phyloP scores from a whole-genome alignment of 768 basidiomycete species.

The Mycena indigotica region DNA sequence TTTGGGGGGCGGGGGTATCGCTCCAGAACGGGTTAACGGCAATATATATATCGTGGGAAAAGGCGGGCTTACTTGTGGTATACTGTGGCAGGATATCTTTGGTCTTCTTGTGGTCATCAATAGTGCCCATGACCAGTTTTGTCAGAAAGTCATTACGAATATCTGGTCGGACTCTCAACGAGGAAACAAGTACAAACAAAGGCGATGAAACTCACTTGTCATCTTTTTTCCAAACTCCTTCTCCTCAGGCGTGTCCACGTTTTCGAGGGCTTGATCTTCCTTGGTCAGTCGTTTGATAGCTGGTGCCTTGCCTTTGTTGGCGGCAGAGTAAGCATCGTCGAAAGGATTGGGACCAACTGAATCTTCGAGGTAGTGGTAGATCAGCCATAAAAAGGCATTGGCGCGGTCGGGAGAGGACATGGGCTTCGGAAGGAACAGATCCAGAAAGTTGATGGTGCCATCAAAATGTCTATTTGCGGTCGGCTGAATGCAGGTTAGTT shows the following conservation, averaged over 20 bases:
- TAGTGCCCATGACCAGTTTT: constrained; percentile 59
- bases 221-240: constrained; percentile 76
- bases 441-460: constrained; percentile 71
- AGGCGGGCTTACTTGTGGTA: background rate
- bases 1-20: constrained; percentile 21
- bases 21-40: too few species aligned
- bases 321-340: constrained; percentile 62
- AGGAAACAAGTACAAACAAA: too few species aligned
- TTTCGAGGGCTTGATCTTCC: constrained; percentile 62
- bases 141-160: constrained; percentile 72
- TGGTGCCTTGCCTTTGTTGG: constrained; percentile 65
- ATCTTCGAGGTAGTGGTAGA: constrained; percentile 80
- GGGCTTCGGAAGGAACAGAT: constrained; percentile 80
- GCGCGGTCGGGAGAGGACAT: constrained; percentile 76
- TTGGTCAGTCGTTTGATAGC: constrained; percentile 55
- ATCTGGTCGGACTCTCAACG: background rate
- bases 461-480: constrained; percentile 74
- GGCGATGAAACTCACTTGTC: constrained; percentile 43
- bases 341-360: constrained; percentile 71
- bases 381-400: constrained; percentile 78
- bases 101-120: constrained; percentile 25
- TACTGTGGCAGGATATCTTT: background rate
- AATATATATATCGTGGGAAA: background rate
- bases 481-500: constrained; percentile 41
- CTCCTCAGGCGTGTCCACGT: constrained; percentile 78